Evolutionary conservation across 148 eudicot species (phyloP), one percentile per base, ranked within the genome.

Genomic region (Polygonum aviculare): DNA sequence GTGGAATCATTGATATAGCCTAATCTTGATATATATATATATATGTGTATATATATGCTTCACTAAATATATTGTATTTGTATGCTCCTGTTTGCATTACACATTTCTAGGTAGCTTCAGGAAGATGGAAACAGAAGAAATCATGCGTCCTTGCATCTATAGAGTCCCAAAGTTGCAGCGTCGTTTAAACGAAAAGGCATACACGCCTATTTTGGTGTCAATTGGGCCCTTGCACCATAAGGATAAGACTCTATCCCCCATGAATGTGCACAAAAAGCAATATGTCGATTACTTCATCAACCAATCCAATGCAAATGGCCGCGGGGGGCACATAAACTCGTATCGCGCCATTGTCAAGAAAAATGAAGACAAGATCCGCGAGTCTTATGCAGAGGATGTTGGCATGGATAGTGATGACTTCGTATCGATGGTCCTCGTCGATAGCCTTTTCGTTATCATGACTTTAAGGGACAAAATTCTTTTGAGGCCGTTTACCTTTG

Each of bases 401-500:
- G 31, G 21, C 31, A 7, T 57, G 26, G 2, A 12, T 9, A 57
- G 63, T 57, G 63, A 57, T 31, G 31, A 57, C 2, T 54, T 54
- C 5, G 16, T n/a, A 12, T 22, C 6, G 7, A 54, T 54, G 60
- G 22, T 54, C 60, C 60, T 54, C 8, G 4, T 54, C n/a, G 60
- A 54, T n/a, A 16, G 60, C 1, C 7, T n/a, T 22, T 85, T 85
- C 36, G 80, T 85, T 74, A 82, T 85, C 69, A 82, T 82, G 70
- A 78, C 82, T 21, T 73, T 85, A 12, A 57, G 33, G 31, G n/a
- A 2, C 18, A 22, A 57, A 4, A 7, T 6, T 2, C 6, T 54
- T 18, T 18, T 18, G 22, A 6, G 0, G 63, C 63, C 55, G 15
- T 14, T 14, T 16, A 51, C n/a, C 4, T 1, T 51, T 51, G 55